Evolutionary conservation across 2,329 filamentous ascomycete genomes (phyloP).

Genomic region (Colletotrichum sp.): DNA sequence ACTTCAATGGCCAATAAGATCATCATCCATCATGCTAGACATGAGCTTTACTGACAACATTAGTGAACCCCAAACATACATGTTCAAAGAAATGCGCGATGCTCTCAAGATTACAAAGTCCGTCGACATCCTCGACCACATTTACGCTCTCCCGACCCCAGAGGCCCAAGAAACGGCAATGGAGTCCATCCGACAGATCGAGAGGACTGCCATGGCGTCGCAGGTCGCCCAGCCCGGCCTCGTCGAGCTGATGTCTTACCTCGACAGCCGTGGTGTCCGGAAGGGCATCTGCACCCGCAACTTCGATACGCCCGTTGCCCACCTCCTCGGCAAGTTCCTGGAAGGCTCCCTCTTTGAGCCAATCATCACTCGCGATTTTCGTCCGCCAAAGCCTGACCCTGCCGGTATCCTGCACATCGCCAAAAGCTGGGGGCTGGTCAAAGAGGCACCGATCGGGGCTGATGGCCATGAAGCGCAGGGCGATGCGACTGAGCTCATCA

Average conservation of each 20-base stretch:
- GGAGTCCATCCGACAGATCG: conserved; percentile 77
- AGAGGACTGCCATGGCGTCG: conserved; percentile 77
- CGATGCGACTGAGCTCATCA: conserved; percentile 58
- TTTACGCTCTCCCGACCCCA: conserved; percentile 72
- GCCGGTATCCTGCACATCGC: conserved; percentile 90
- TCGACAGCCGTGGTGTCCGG: conserved; percentile 68
- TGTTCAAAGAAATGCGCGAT: conserved; percentile 87
- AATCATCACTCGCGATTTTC: conserved; percentile 84
- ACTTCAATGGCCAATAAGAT: not conserved
- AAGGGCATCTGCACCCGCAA: conserved; percentile 95
- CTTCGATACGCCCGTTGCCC: conserved; percentile 80
- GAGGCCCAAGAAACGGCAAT: conserved; percentile 68
- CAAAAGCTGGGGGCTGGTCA: conserved; percentile 68
- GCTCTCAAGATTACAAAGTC: conserved; percentile 75
- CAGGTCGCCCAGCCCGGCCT: conserved; percentile 87
- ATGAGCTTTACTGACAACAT: not conserved
- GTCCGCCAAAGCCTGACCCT: conserved; percentile 84
- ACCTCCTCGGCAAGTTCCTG: conserved; percentile 79
- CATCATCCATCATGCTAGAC: not conserved
- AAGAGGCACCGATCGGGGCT: not conserved
- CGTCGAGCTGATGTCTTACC: conserved; percentile 78
- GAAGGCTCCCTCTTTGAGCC: conserved; percentile 72
- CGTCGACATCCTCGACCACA: conserved; percentile 87
- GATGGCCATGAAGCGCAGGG: conserved; percentile 21
- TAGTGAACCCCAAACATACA: conserved; percentile 91